Evolutionary conservation across 2,329 filamentous ascomycete genomes (phyloP), one percentile per base, ranked within the genome.

Genomic region (Colletotrichum sp.): DNA sequence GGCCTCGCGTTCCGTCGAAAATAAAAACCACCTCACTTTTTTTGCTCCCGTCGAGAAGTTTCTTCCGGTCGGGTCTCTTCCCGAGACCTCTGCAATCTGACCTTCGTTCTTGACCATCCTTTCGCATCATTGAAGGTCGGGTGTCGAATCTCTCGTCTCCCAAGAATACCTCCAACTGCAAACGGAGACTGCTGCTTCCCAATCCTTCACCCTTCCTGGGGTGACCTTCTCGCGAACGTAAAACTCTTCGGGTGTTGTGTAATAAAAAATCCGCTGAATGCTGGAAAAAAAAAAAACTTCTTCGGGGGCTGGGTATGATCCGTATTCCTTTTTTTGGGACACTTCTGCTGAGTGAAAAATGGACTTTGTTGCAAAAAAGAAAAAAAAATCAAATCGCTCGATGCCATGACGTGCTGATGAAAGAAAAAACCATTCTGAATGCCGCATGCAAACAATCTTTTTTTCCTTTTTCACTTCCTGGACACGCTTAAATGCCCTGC

Each of bases 381-480:
- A 29, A 57, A 39, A 39, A 34, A 64, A 64, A 27, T 39, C 30
- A 64, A 80, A 81, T 85, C 86, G 86, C 86, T 88, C 86, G 86
- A 88, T 88, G 86, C 87, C 84, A 84, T 85, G 83, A 86, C 82
- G 80, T 84, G 81, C 85, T 83, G 79, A 76, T 81, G 78, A 79
- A 59, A 78, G 78, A 79, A 73, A 78, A 80, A 78, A 81, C 83
- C 83, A 83, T 83, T 85, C 81, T 82, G 81, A 79, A 80, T 82
- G 79, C 79, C 76, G 68, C 59, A 77, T 76, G 77, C 76, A 76
- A 75, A 70, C 75, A 75, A 68, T 73, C 39, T 76, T 72, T 73
- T 76, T 77, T 76, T 62, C 55, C 69, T 74, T 75, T 72, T 76
- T 72, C 65, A 55, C 71, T 78, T 76, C 77, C 70, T 63, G 62